Evolutionary conservation across 495 filamentous ascomycete genomes (phyloP).

Genomic region (Durotheca rogersii): DNA sequence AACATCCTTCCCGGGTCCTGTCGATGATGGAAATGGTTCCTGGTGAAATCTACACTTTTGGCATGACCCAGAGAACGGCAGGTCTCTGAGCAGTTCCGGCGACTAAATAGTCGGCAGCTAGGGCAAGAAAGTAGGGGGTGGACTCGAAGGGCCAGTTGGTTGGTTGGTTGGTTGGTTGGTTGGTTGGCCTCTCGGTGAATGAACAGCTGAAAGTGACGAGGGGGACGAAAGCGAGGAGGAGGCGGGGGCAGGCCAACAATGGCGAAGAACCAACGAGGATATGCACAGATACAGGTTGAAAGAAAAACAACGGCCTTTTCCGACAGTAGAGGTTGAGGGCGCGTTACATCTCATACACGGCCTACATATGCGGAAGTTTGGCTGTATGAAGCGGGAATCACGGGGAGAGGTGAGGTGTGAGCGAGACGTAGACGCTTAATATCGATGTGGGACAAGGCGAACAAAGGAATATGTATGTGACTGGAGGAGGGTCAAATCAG

Average conservation of each 20-base stretch:
- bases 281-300: neutral
- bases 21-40: constrained; percentile 5
- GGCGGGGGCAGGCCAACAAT: no score
- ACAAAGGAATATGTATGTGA: constrained; percentile 21
- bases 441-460: constrained; percentile 5
- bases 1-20: constrained; percentile 31
- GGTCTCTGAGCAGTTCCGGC: neutral
- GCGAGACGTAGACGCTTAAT: constrained; percentile 2
- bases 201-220: neutral
- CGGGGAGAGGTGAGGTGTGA: constrained; percentile 8
- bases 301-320: constrained; percentile 1
- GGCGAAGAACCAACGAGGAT: no score
- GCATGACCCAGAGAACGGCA: constrained; percentile 8
- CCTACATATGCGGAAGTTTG: neutral
- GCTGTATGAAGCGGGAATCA: constrained; percentile 13
- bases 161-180: neutral
- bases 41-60: constrained; percentile 9
- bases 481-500: constrained; percentile 19
- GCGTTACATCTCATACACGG: constrained; percentile 10
- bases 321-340: neutral
- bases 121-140: constrained; percentile 18
- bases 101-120: constrained; percentile 5
- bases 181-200: neutral
- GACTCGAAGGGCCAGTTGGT: constrained; percentile 7
- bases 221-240: no score